Base-by-base conservation (phyloP, 805 yeast genomes). In the Torulaspora delbrueckii region DNA sequence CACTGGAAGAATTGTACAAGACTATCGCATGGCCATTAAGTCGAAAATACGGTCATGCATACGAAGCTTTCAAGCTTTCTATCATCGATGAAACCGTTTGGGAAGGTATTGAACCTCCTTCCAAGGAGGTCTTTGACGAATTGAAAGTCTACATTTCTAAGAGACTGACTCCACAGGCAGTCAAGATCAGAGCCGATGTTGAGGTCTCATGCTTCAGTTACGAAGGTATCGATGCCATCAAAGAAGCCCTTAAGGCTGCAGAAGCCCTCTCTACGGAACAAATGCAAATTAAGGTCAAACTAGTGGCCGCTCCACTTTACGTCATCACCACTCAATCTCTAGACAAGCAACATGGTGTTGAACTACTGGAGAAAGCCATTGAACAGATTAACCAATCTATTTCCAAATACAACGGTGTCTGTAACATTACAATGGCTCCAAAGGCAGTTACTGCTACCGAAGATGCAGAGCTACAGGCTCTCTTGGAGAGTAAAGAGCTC, bases 401-500 rank as follows among this genome's bases (percentile, higher is more conserved):
- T 60, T 77, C 76, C 50, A 73, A 76, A 16, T 76, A 79, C 45
- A 96, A 88, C 43, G 99, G 99, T 63, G 78, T 80, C 47, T 84
- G 96, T 67, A 87, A 86, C 56, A 84, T 91, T 54, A 89, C 95
- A 44, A 91, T 91, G 97, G 91, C 95, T 59, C 98, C 99, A 64
- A 91, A 90, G 80, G 97, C 98, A 35, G 98, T 93, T 56, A 89
- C 97, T 46, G 98, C 96, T 50, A 86, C 93, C 50, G 99, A 93
- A 68, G 99, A 93, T 68, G 98, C 96, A 50, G 97, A 90, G 72
- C 79, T 93, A 63, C 96, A 89, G 70, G 96, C 96, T 50, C 78
- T 93, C 55, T 82, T 93, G 79, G 97, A 91, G 72, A 79, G 86
- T 65, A 86, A 88, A 66, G 97, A 88, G 73, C 76, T 84, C 64